Evolutionary conservation across 2,329 filamentous ascomycete species (phyloP).

Genomic region (Talaromyces sp.): DNA sequence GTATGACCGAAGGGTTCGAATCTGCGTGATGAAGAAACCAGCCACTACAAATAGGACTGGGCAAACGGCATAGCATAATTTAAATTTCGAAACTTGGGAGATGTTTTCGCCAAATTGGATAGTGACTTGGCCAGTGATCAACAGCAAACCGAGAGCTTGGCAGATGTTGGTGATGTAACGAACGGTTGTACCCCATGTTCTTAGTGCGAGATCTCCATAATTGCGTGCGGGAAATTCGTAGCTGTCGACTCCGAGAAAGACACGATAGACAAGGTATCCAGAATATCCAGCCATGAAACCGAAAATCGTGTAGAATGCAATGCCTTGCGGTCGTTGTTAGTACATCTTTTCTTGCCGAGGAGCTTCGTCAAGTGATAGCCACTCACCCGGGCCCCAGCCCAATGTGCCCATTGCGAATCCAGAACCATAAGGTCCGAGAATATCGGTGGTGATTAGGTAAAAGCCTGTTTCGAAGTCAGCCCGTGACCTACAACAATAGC

Average conservation of each 20-base stretch:
- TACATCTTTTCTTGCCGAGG: not conserved
- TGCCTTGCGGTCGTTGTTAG: not conserved
- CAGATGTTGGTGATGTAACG: slow-evolving; percentile 49
- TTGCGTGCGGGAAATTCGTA: slow-evolving; percentile 46
- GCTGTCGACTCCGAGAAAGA: slow-evolving; percentile 47
- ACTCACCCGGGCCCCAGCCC: slow-evolving; percentile 42
- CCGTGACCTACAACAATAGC: not conserved
- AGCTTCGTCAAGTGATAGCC: too few relatives aligned
- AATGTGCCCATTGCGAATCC: slow-evolving; percentile 31
- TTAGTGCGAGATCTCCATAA: slow-evolving; percentile 50
- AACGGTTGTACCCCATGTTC: slow-evolving; percentile 44
- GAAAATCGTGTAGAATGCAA: slow-evolving; percentile 46
- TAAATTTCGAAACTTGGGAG: slow-evolving; percentile 50
- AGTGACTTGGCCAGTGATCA: slow-evolving; percentile 37
- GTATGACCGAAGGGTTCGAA: slow-evolving; percentile 54
- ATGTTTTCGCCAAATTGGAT: slow-evolving; percentile 54
- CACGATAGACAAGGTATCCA: slow-evolving; percentile 47
- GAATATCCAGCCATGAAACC: slow-evolving; percentile 43
- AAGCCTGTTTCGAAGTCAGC: slow-evolving; percentile 29
- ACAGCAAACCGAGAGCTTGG: slow-evolving; percentile 46
- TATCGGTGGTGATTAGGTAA: slow-evolving; percentile 50
- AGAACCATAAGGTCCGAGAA: slow-evolving; percentile 45
- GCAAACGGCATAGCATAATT: slow-evolving; percentile 53
- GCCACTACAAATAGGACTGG: slow-evolving; percentile 49
- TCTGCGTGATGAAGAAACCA: slow-evolving; percentile 54